Percentiles rank a stretch among this genome's conserved stretches.
Evolutionary conservation across 2,329 filamentous ascomycete species (phyloP).

Genomic region (Hypoxylon sp.): DNA sequence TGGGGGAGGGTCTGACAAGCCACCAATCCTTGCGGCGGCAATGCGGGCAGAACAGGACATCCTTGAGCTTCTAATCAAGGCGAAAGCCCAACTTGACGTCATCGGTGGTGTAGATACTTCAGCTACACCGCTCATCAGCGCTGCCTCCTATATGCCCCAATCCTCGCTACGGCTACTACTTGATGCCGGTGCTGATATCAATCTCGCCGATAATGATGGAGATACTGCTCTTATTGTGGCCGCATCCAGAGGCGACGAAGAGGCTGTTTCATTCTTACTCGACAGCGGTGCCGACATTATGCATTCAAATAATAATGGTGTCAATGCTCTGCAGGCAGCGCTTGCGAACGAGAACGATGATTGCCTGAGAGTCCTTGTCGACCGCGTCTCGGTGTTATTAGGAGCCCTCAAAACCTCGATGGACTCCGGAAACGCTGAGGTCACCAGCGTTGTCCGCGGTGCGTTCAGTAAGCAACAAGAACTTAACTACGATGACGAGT

Average conservation of each 20-base stretch:
- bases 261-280: conserved; percentile 55
- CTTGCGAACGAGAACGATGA: conserved; percentile 46
- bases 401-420: conserved; percentile 52
- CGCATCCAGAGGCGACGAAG: conserved; percentile 53
- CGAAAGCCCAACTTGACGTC: conserved; percentile 56
- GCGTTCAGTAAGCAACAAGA: conserved; percentile 51
- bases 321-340: conserved; percentile 55
- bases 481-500: conserved; percentile 52
- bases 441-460: conserved; percentile 51
- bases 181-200: conserved; percentile 57
- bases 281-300: conserved; percentile 56
- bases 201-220: conserved; percentile 54
- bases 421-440: conserved; percentile 50
- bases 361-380: conserved; percentile 52
- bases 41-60: conserved; percentile 55
- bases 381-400: conserved; percentile 53
- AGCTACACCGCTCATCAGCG: conserved; percentile 58
- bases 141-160: conserved; percentile 55
- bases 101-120: conserved; percentile 53
- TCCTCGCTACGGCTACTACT: conserved; percentile 54
- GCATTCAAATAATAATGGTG: conserved; percentile 51
- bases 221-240: conserved; percentile 59
- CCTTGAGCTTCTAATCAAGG: conserved; percentile 55
- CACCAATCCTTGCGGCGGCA: conserved; percentile 58
- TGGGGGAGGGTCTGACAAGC: conserved; percentile 54